Percentiles rank a stretch among this genome's conserved stretches.
These are phyloP conservation scores for Sporodiniella umbellata DNA, from an alignment of 371 early-diverging fungal species.

Conservation along the genomic window DNA sequence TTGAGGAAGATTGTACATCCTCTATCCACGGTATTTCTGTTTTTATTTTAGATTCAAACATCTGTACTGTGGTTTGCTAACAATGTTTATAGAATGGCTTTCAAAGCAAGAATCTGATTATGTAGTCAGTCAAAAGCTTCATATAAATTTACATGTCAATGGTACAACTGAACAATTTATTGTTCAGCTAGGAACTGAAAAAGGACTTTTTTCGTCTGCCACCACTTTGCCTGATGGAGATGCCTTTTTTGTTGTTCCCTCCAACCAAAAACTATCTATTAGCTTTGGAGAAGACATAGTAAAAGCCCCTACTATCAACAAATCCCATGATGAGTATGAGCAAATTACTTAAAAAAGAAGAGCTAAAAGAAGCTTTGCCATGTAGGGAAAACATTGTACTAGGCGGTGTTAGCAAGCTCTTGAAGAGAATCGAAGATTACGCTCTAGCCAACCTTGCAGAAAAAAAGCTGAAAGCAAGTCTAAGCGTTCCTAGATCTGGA, in stretches of 20 bases:
- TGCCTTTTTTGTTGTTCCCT: conserved; percentile 28
- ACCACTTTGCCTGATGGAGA: conserved; percentile 23
- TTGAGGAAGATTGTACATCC: conserved; percentile 19
- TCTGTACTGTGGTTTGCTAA: too few relatives aligned
- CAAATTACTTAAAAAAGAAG: neutral
- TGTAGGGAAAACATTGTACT: conserved; percentile 12
- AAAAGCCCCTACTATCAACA: conserved; percentile 3
- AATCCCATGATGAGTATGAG: conserved; percentile 6
- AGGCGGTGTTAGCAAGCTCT: conserved; percentile 50
- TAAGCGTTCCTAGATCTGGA: conserved; percentile 60
- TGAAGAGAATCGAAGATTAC: conserved; percentile 48
- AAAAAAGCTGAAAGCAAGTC: conserved; percentile 39
- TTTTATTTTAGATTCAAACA: too few relatives aligned
- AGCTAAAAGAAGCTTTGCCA: neutral
- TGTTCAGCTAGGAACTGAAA: conserved; percentile 34
- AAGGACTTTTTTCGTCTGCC: conserved; percentile 25
- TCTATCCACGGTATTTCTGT: conserved; percentile 27
- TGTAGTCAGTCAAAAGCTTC: conserved; percentile 25
- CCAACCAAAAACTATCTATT: conserved; percentile 32
- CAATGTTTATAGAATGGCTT: conserved; percentile 10
- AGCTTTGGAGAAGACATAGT: conserved; percentile 51
- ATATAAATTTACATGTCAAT: conserved; percentile 6
- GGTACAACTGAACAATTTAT: conserved; percentile 12
- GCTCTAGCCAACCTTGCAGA: conserved; percentile 51
- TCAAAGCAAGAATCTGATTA: conserved; percentile 8